Percentiles rank a stretch among this genome's conserved stretches.
These are phyloP conservation scores for Stephania cephalantha DNA, from an alignment of 164 flowering plant species.

Conservation along the genomic window DNA sequence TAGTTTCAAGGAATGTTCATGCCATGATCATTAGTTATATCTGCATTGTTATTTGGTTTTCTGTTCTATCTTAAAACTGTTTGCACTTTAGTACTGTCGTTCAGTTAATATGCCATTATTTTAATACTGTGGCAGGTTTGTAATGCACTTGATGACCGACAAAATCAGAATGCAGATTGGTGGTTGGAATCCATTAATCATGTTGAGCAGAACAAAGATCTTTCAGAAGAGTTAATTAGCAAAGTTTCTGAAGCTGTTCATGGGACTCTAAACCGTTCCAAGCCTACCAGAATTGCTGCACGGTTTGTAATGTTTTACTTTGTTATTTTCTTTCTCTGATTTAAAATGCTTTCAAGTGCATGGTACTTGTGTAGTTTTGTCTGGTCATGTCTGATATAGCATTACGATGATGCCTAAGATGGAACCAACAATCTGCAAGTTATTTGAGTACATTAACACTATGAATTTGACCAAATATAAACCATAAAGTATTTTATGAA, in stretches of 20 bases:
- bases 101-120: background rate
- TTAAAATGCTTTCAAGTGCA: background rate
- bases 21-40: background rate
- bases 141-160: slow-evolving; percentile 28
- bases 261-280: slow-evolving; percentile 37
- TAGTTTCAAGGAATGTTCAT: background rate
- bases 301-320: slow-evolving; percentile 32
- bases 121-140: slow-evolving; percentile 44
- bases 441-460: too few relatives aligned
- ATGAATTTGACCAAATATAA: too few relatives aligned
- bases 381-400: too few relatives aligned
- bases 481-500: too few relatives aligned
- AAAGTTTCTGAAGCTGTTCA: slow-evolving; percentile 69
- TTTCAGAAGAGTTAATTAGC: slow-evolving; percentile 45
- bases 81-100: background rate
- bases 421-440: too few relatives aligned
- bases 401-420: too few relatives aligned
- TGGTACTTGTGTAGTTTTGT: background rate
- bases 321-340: background rate
- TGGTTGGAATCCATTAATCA: slow-evolving; percentile 76
- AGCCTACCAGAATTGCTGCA: slow-evolving; percentile 43
- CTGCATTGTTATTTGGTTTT: background rate
- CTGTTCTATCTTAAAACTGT: background rate
- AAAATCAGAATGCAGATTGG: slow-evolving; percentile 45
- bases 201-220: slow-evolving; percentile 46